Evolutionary conservation across 257 asterid species (phyloP), one percentile per base, ranked within the genome.

Genomic region (Solanum ossicruentum): DNA sequence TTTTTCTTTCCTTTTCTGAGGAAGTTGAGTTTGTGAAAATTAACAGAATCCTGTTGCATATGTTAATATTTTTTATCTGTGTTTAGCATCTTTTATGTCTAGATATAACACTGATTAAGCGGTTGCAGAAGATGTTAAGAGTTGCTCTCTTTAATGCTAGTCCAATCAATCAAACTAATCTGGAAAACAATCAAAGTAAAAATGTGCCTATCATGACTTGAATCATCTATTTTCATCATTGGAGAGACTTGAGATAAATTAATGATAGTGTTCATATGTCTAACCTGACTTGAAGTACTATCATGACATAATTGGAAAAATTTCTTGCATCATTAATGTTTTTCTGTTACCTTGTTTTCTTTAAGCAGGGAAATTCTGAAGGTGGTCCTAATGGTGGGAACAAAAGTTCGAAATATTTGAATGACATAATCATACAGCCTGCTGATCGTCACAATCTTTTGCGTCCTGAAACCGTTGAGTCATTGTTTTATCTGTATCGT

Each of bases 391-490:
- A 91, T 87, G 98, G 97, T 83, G 98, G 98, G 65, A 97, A 95
- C 89, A 94, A 88, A 86, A 91, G 61, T 57, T 94, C 97, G 4
- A 87, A 90, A 87, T 97, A 93, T 87, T 92, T 87, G 49, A 88
- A 94, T 20, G 99, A 97, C 89, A 95, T 97, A 84, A 86, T 94
- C 49, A 94, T 94, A 87, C 94, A 94, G 90, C 94, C 89, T 23
- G 97, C 96, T 69, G 99, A 97, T 82, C 93, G 96, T 41, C 99
- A 97, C 93, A 97, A 94, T 91, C 97, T 97, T 82, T 79, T 97
- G 91, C 98, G 99, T 85, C 98, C 98, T 43, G 99, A 95, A 91
- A 94, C 98, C n/a, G 98, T 95, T 70, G 98, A 97, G 87, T 97
- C 98, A 32, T 86, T 97, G 86, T 95, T 97, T 83, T 56, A 89